Evolutionary conservation across 228 moss, liverwort and hornwort species (phyloP).

Genomic region (Sphagnum fallax): DNA sequence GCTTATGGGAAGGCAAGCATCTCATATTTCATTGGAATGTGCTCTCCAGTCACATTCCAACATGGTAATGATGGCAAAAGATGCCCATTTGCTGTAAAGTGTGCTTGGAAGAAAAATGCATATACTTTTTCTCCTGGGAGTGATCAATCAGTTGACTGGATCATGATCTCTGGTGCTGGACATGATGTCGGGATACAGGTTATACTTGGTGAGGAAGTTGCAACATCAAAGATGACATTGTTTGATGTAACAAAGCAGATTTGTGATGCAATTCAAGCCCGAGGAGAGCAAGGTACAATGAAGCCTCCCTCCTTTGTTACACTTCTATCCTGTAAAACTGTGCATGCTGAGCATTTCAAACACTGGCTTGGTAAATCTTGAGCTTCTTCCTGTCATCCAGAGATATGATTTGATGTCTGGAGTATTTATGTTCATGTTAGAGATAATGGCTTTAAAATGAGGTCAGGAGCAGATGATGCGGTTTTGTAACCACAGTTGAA

Average conservation of each 20-base stretch:
- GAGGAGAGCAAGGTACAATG: slow-evolving; percentile 70
- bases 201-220: slow-evolving; percentile 87
- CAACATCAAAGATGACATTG: slow-evolving; percentile 88
- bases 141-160: not conserved
- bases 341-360: no score
- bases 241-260: slow-evolving; percentile 95
- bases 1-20: slow-evolving; percentile 91
- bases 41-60: slow-evolving; percentile 95
- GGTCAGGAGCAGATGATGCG: no score
- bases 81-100: no score
- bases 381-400: no score
- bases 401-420: not conserved
- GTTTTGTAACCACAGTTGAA: no score
- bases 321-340: no score
- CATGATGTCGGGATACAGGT: slow-evolving; percentile 37
- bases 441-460: not conserved
- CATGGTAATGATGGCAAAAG: slow-evolving; percentile 39
- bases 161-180: not conserved
- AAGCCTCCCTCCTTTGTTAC: not conserved
- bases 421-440: not conserved
- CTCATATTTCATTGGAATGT: slow-evolving; percentile 93
- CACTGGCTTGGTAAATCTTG: no score
- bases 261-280: slow-evolving; percentile 88
- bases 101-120: no score
- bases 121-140: no score